Base-by-base conservation (phyloP, 441 rosid genomes). In the Brassica hybrid region DNA sequence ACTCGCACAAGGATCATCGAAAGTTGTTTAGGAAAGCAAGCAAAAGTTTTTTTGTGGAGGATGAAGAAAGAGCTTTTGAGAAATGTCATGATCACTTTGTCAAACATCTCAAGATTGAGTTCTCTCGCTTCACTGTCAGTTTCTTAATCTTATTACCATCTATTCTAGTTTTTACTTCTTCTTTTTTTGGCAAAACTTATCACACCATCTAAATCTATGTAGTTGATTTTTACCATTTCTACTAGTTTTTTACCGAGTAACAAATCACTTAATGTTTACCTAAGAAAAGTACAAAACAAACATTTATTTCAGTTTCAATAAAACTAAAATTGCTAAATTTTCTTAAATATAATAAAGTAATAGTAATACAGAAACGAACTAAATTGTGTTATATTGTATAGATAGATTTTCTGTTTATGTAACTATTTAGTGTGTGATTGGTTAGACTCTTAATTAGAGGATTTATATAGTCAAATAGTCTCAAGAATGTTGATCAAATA, bases 61-160 rank as follows among this genome's bases (percentile, higher is more conserved):
- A 94, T 69, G 94, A 86, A 8, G 75, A 73, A 75, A 87, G 93
- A 52, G 77, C 83, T 50, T 93, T 93, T 66, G 97, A 93, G 84
- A 83, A 91, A 14, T 93, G 91, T 81, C 83, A 90, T 78, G 96
- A 88, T 63, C 76, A 76, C 54, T 69, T 70, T 69, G 45, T 91
- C 67, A 83, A 69, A 59, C 88, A 87, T 73, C 90, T 94, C 79
- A 84, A 87, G 88, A 83, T 83, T 57, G 98, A 94, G 75, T 94
- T 94, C 85, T 69, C 81, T 69, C 90, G 97, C 59, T 94, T 91
- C 74, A 88, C 91, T 91, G 99, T 81, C 13, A 77, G 76, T 80
- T 59, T n/a, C n/a, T n/a, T n/a, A n/a, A n/a, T n/a, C n/a, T n/a
- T 54, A 14, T 32, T 60, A 23, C 13, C 6, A 36, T 25, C 4